These are phyloP conservation scores for Barbarea vulgaris DNA, from an alignment of 345 rosid genomes.

Conservation along the genomic window DNA sequence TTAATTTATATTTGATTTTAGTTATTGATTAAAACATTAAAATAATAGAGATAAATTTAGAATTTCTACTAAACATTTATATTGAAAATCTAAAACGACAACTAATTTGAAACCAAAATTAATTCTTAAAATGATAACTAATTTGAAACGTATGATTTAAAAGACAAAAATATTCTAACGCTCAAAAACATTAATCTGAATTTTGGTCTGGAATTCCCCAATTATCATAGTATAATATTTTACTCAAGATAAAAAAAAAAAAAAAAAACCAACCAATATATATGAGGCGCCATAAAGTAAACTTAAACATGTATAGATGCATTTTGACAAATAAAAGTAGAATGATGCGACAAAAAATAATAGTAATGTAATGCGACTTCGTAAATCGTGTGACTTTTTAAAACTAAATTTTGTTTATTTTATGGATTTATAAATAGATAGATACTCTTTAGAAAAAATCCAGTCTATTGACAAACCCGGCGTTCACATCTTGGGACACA, in stretches of 20 bases:
- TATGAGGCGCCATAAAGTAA: background rate
- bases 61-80: no score
- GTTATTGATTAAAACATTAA: no score
- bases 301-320: background rate
- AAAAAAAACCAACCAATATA: background rate
- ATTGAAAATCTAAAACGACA: no score
- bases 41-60: no score
- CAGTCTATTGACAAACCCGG: slow-evolving; percentile 2
- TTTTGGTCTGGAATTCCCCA: background rate
- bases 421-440: background rate
- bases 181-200: background rate
- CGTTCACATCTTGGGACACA: slow-evolving; percentile 17
- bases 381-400: background rate
- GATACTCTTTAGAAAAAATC: background rate
- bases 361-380: background rate
- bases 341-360: background rate
- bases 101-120: no score
- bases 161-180: background rate
- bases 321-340: no score
- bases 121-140: no score
- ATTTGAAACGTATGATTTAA: no score
- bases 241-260: no score
- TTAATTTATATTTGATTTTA: no score
- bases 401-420: background rate
- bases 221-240: no score